Conservation (phyloP, 2,329 filamentous ascomycete genomes). For the Emergomyces orientalis region DNA sequence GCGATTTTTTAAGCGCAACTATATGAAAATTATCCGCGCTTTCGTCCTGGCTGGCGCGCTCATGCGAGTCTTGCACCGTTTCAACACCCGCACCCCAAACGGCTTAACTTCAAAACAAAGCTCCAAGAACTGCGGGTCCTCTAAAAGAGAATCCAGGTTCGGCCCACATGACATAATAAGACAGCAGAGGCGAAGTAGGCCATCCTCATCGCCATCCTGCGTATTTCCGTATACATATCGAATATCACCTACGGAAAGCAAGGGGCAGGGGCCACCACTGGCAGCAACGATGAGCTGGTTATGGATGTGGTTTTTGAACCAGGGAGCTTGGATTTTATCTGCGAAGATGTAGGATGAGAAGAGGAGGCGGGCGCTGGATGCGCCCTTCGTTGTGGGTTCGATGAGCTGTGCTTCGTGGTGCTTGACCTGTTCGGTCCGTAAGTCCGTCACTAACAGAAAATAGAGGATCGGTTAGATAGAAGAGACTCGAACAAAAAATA, state of each 20-base stretch:
- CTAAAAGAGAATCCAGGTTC: not conserved
- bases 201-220: not conserved
- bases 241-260: not conserved
- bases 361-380: not conserved
- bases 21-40: not conserved
- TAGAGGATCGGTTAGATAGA: not conserved
- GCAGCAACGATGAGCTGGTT: not conserved
- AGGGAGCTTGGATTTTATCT: conserved; percentile 5
- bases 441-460: not conserved
- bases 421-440: not conserved
- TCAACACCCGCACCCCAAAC: conserved; percentile 1
- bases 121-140: conserved; percentile 1
- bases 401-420: not conserved
- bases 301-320: conserved; percentile 6
- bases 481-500: not conserved
- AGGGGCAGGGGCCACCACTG: not conserved
- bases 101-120: conserved; percentile 2
- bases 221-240: conserved; percentile 2
- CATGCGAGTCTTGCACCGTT: not conserved
- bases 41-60: not conserved
- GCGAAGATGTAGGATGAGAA: conserved; percentile 7
- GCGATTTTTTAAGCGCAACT: not conserved
- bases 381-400: not conserved
- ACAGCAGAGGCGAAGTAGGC: not conserved
- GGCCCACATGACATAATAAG: not conserved